These are phyloP conservation scores for Quercus lobata DNA, from an alignment of 331 rosid species.

Conservation along the genomic window DNA sequence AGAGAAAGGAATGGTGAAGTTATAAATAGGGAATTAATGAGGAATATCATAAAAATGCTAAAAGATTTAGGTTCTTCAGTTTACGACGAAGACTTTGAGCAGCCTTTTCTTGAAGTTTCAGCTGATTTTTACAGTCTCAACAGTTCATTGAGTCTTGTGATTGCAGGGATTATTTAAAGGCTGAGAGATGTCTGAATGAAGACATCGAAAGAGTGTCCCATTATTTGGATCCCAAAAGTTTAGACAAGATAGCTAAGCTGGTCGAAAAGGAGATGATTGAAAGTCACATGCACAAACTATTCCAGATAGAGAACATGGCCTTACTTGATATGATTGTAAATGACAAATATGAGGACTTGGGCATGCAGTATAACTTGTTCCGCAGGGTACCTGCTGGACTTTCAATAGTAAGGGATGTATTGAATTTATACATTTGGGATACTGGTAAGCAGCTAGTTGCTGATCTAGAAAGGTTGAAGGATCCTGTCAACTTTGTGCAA, in stretches of 20 bases:
- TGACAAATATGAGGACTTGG: constrained; percentile 81
- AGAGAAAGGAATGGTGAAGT: constrained; percentile 83
- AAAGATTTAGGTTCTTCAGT: constrained; percentile 83
- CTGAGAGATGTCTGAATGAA: constrained; percentile 85
- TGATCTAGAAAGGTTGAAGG: constrained; percentile 82
- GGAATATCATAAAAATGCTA: constrained; percentile 79
- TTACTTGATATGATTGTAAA: constrained; percentile 77
- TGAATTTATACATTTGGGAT: constrained; percentile 75
- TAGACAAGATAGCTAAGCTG: constrained; percentile 60
- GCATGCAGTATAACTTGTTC: constrained; percentile 75
- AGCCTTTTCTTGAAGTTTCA: constrained; percentile 41
- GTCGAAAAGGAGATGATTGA: constrained; percentile 90
- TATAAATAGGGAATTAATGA: constrained; percentile 85
- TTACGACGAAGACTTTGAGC: constrained; percentile 81
- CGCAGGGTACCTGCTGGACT: constrained; percentile 71
- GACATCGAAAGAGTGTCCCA: constrained; percentile 88
- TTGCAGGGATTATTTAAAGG: constrained; percentile 87
- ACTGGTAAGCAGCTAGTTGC: constrained; percentile 82
- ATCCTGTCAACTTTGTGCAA: constrained; percentile 89
- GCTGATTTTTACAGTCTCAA: constrained; percentile 73
- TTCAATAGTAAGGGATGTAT: constrained; percentile 68
- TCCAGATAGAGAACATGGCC: constrained; percentile 90
- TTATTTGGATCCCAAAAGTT: constrained; percentile 80
- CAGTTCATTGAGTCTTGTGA: constrained; percentile 79
- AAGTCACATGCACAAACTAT: constrained; percentile 73